Evolutionary conservation across 1,284 basidiomycete species (phyloP), one percentile per base, ranked within the genome.

Genomic region (Prillingera fragicola): DNA sequence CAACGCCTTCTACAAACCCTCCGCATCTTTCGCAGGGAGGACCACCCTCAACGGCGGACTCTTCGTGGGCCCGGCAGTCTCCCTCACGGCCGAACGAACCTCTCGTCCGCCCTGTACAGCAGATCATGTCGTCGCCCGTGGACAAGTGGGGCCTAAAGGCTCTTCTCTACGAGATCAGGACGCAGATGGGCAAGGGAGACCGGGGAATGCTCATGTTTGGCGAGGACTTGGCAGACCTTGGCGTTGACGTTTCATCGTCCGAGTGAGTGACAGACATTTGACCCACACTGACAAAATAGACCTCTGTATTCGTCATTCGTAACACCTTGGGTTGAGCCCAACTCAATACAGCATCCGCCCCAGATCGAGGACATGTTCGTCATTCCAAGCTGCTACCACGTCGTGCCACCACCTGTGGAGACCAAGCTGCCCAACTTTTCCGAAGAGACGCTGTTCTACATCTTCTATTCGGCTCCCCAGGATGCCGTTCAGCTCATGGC

Each of bases 391-490:
- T 97, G 92, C 74, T 97, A 97, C 65, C 90, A 85, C 66, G 92
- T 97, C 32, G 85, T 89, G 57, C 83, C 94, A 25, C 86, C 88
- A 22, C 83, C 90, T 36, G 87, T 89, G 6, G 84, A 88, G 48
- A 80, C 74, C 55, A 98, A 97, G 74, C 84, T 87, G 24, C 77
- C 79, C 8, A 84, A 84, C 52, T 96, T 98, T 70, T 86, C 85
- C 64, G 94, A 98, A 71, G 94, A 98, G 74, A 97, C 94, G 22
- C 74, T 98, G 28, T 97, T 98, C 74, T 96, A 90, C 78, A 94
- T 96, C 81, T 98, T 98, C 76, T 98, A 98, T 74, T 84, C 88
- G 48, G 84, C 83, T 69, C 90, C 94, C 44, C 77, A 89, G 61
- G 94, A 98, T 72, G 82, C 86, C 24, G 75, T 96, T 53, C 94